phyloP scores from a whole-genome alignment of 768 basidiomycete species.

The Trametes cingulata region DNA sequence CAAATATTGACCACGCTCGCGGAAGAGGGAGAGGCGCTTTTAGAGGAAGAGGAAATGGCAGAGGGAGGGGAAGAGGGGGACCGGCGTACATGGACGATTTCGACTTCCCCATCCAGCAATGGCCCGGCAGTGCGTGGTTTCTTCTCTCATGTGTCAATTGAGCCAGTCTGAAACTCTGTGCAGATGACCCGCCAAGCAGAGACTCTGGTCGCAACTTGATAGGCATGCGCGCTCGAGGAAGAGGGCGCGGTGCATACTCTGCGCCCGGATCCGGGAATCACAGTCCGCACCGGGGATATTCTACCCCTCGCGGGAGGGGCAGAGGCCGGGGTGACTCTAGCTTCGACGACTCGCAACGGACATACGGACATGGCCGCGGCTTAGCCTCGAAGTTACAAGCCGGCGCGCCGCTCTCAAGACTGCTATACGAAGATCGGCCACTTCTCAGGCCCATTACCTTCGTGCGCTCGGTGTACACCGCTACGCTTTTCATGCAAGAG shows the following conservation, averaged over 20 bases:
- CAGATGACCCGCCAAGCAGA: conserved; percentile 19
- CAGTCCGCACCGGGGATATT: neutral
- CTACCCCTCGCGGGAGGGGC: conserved; percentile 13
- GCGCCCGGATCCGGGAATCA: conserved; percentile 1
- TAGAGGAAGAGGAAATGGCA: conserved; percentile 27
- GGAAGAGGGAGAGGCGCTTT: conserved; percentile 24
- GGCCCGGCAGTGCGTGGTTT: conserved; percentile 29
- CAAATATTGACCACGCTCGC: conserved; percentile 1
- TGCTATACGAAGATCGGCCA: conserved; percentile 60
- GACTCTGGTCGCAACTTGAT: conserved; percentile 12
- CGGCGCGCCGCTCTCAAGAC: conserved; percentile 54
- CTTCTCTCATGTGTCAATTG: neutral
- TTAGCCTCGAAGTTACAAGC: conserved; percentile 33
- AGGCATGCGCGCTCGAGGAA: conserved; percentile 29
- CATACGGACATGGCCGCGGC: conserved; percentile 19
- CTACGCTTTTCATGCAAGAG: conserved; percentile 52
- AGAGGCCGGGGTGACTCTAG: conserved; percentile 7
- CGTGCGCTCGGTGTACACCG: conserved; percentile 56
- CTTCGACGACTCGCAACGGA: neutral
- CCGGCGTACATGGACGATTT: conserved; percentile 23
- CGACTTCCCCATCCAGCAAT: conserved; percentile 33
- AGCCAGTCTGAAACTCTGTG: neutral
- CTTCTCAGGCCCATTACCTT: conserved; percentile 68
- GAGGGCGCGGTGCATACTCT: conserved; percentile 21
- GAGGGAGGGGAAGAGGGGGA: conserved; percentile 29